Evolutionary conservation across 208 protist species (phyloP).

Genomic region (Trypanosoma boissoni): DNA sequence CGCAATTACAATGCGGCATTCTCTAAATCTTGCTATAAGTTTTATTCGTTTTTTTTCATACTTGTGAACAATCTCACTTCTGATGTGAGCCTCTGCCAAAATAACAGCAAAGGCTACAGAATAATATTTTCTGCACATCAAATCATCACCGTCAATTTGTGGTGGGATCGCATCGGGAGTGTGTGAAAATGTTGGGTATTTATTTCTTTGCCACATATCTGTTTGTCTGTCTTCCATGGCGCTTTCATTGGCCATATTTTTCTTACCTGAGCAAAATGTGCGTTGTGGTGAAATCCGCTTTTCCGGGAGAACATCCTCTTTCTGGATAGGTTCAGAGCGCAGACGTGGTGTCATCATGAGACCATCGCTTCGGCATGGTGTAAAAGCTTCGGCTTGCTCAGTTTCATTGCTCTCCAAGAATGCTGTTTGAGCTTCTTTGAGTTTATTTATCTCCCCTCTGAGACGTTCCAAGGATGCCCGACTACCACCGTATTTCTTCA

Average conservation of each 20-base stretch:
- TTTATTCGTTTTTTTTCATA: constrained; percentile 44
- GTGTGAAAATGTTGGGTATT: too few species aligned
- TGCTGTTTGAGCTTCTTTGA: constrained; percentile 24
- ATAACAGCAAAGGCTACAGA: constrained; percentile 51
- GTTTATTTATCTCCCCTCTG: constrained; percentile 20
- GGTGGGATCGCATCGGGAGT: too few species aligned
- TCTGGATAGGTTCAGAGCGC: too few species aligned
- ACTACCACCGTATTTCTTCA: constrained; percentile 43
- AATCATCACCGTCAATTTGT: constrained; percentile 1
- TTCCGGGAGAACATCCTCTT: too few species aligned
- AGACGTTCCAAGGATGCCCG: constrained; percentile 26
- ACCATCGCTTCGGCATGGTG: too few species aligned
- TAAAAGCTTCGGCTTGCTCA: too few species aligned
- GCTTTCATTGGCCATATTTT: too few species aligned
- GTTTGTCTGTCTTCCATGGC: too few species aligned
- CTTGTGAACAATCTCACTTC: constrained; percentile 43
- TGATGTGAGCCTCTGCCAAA: constrained; percentile 56
- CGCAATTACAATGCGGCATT: constrained; percentile 30
- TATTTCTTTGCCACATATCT: too few species aligned
- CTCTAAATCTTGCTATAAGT: constrained; percentile 31
- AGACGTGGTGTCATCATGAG: too few species aligned
- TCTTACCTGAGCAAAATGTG: too few species aligned
- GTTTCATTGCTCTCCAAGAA: constrained; percentile 1
- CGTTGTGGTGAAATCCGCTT: too few species aligned
- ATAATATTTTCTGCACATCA: constrained; percentile 13